A percentile compares a stretch with the other conserved stretches of the same genome.
phyloP scores from a whole-genome alignment of 2,329 filamentous ascomycete genomes.

The Aspergillus flavus region DNA sequence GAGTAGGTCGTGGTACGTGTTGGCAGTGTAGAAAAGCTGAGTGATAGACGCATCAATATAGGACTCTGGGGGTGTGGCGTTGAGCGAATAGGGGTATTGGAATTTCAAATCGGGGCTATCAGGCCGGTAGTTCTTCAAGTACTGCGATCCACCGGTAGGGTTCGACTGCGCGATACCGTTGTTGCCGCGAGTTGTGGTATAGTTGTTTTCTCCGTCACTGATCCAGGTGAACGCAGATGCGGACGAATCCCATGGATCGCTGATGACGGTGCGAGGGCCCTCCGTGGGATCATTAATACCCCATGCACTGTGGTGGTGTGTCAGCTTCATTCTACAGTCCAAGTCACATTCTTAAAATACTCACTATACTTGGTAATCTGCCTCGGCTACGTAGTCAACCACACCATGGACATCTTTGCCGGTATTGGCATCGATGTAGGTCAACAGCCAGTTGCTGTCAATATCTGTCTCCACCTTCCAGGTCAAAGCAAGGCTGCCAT shows the following conservation, averaged over 20 bases:
- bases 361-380: conserved; percentile 20
- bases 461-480: conserved; percentile 20
- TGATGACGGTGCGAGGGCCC: conserved; percentile 12
- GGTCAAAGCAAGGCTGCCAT: conserved; percentile 10
- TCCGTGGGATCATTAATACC: conserved; percentile 18
- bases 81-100: conserved; percentile 13
- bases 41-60: conserved; percentile 21
- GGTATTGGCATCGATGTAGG: conserved; percentile 16
- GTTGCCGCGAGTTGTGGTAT: conserved; percentile 18
- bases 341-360: not conserved
- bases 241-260: conserved; percentile 15
- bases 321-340: not conserved
- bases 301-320: conserved; percentile 10
- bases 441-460: conserved; percentile 17
- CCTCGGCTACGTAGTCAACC: conserved; percentile 18
- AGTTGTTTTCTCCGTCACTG: conserved; percentile 14
- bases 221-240: conserved; percentile 19
- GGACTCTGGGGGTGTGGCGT: conserved; percentile 8
- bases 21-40: conserved; percentile 23
- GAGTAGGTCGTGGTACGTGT: conserved; percentile 22
- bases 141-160: conserved; percentile 9
- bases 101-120: conserved; percentile 10
- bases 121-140: conserved; percentile 16
- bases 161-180: conserved; percentile 21
- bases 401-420: conserved; percentile 14